phyloP scores from a whole-genome alignment of 495 filamentous ascomycete species.

The Evansstolkia leycettana region DNA sequence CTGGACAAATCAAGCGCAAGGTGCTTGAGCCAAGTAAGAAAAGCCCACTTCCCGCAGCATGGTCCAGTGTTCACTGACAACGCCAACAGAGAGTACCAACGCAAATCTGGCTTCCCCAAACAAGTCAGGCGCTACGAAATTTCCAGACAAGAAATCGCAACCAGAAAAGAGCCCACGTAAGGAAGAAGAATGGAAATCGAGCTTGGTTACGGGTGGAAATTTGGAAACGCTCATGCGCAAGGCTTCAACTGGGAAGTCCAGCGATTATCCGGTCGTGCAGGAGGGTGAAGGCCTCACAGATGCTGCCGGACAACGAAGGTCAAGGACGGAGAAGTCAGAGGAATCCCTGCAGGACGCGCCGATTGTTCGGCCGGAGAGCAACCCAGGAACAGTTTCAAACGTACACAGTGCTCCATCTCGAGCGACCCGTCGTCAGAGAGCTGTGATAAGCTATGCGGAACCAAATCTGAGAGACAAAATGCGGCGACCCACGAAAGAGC shows the following conservation, averaged over 20 bases:
- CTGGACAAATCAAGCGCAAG: slow-evolving; percentile 26
- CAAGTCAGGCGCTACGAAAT: slow-evolving; percentile 8
- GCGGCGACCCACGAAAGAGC: slow-evolving; percentile 64
- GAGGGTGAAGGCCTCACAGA: neutral
- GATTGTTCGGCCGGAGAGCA: neutral
- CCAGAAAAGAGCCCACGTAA: neutral
- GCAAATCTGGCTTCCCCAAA: slow-evolving; percentile 21
- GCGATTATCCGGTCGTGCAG: neutral
- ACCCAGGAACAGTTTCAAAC: slow-evolving; percentile 1
- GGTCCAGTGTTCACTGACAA: slow-evolving; percentile 10
- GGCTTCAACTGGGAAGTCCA: too few species aligned
- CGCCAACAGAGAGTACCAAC: slow-evolving; percentile 41
- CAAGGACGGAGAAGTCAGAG: slow-evolving; percentile 4
- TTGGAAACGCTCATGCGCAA: too few species aligned
- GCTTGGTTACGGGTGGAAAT: too few species aligned
- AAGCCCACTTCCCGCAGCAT: neutral
- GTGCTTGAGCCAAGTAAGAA: slow-evolving; percentile 49
- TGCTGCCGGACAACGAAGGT: neutral
- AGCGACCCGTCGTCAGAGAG: slow-evolving; percentile 50
- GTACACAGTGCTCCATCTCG: slow-evolving; percentile 36
- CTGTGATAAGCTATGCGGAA: slow-evolving; percentile 71
- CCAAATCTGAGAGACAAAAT: slow-evolving; percentile 80
- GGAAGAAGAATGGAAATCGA: neutral
- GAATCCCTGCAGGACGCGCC: neutral
- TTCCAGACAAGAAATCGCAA: slow-evolving; percentile 1